These are phyloP conservation scores for Metarhizium album DNA, from an alignment of 2,329 filamentous ascomycete species.

Conservation along the genomic window DNA sequence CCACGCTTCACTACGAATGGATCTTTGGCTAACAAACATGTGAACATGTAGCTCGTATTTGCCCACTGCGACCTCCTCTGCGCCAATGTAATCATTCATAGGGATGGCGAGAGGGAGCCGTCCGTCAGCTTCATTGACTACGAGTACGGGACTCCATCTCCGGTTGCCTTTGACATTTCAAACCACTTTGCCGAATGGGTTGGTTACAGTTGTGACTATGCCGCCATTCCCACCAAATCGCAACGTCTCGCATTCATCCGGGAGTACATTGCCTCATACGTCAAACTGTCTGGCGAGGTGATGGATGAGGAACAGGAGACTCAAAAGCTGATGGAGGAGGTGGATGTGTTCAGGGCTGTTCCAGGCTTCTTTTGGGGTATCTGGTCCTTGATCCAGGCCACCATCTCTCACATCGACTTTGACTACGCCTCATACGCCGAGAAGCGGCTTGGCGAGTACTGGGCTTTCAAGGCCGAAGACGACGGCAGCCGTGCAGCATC, in stretches of 20 bases:
- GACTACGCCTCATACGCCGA: constrained; percentile 92
- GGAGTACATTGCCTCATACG: constrained; percentile 73
- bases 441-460: constrained; percentile 78
- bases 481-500: constrained; percentile 46
- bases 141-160: constrained; percentile 91
- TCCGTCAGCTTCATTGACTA: constrained; percentile 83
- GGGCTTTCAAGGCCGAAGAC: constrained; percentile 72
- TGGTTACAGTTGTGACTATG: constrained; percentile 90
- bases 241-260: constrained; percentile 72
- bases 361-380: constrained; percentile 90
- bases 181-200: constrained; percentile 99
- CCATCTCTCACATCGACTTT: constrained; percentile 91
- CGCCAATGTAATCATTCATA: constrained; percentile 84
- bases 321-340: constrained; percentile 61
- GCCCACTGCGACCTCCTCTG: constrained; percentile 93
- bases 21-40: constrained; percentile 6
- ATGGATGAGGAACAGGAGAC: constrained; percentile 51
- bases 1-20: neutral
- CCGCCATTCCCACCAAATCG: constrained; percentile 64
- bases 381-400: constrained; percentile 90
- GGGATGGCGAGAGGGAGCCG: constrained; percentile 22
- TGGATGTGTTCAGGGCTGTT: constrained; percentile 78
- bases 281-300: constrained; percentile 33
- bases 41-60: constrained; percentile 59
- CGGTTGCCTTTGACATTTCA: constrained; percentile 89